These are phyloP conservation scores for Coemansia sp. DNA, from an alignment of 192 early-diverging fungal genomes.

Conservation along the genomic window DNA sequence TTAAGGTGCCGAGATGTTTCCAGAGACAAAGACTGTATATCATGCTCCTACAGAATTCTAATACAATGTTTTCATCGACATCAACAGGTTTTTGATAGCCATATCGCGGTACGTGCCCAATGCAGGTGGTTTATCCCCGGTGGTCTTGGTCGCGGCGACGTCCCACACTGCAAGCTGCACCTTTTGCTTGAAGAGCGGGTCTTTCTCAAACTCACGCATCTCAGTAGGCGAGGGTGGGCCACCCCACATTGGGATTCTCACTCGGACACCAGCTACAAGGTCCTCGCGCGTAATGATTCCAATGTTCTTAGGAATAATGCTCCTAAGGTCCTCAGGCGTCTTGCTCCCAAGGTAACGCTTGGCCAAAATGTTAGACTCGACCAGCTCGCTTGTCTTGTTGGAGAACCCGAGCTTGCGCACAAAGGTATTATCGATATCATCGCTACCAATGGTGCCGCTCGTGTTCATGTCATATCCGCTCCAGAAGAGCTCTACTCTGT, in stretches of 20 bases:
- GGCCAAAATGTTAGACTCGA: slow-evolving; percentile 60
- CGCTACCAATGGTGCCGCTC: slow-evolving; percentile 43
- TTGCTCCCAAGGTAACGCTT: slow-evolving; percentile 62
- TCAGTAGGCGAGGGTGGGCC: slow-evolving; percentile 54
- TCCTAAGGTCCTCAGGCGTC: no score
- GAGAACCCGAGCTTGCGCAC: slow-evolving; percentile 60
- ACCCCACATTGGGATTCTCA: slow-evolving; percentile 30
- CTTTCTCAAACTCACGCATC: slow-evolving; percentile 50
- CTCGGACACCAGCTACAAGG: no score
- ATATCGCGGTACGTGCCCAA: no score
- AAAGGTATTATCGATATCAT: slow-evolving; percentile 53
- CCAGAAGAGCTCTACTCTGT: no score
- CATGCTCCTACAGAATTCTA: no score
- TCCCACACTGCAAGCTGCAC: slow-evolving; percentile 62
- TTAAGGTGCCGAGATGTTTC: no score
- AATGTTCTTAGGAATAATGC: no score
- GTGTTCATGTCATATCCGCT: no score
- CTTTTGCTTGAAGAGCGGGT: slow-evolving; percentile 59
- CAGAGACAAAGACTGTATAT: no score
- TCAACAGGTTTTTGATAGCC: no score
- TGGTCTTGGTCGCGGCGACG: slow-evolving; percentile 52
- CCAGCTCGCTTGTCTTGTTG: slow-evolving; percentile 55
- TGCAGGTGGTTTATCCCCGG: slow-evolving; percentile 44
- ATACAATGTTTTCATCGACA: no score
- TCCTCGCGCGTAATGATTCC: no score